Evolutionary conservation across 1,139 yeast genomes (phyloP), one percentile per base, ranked within the genome.

Genomic region (Taphrina pruni): DNA sequence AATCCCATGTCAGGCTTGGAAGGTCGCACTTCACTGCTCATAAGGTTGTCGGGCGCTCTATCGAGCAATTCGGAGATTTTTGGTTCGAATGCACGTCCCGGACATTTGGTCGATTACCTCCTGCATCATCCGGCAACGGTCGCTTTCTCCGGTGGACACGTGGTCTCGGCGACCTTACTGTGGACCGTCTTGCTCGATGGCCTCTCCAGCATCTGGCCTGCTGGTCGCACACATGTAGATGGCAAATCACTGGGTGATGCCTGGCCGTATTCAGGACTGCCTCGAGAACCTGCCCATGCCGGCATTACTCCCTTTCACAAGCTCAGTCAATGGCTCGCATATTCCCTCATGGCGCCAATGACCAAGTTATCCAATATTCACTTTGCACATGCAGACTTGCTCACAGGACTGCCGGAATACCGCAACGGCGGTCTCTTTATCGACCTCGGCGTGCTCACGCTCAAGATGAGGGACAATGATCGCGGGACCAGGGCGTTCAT

Each of bases 361-460:
- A 80, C 79, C 67, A 76, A 78, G 38, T 83, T 78, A 73, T 71
- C 74, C 5, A 82, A 81, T 2, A 79, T 85, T 60, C 76, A 77
- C 50, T 82, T 86, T 73, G 75, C 74, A 0, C 81, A 84, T 71
- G 80, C 83, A 66, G 74, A 78, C 0, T 54, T 81, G 57, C 84
- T 84, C 77, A 86, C 88, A 0, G 89, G 88, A 0, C 77, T 86
- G 60, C 88, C 89, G 5, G 89, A 86, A 75, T 86, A 86, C 75
- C 79, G 89, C 73, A 86, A 86, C 71, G 89, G 88, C 45, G 89
- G 88, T 0, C 76, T 86, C 38, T 81, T 86, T 72, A 82, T 84
- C 52, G 88, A 86, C 75, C 78, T 84, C 57, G 85, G 82, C 8
- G 81, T 86, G 0, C 76, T 86, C 56, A 73, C 77, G 1, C 76